Evolutionary conservation across 306 rosid genomes (phyloP).

Genomic region (Senna siamea): DNA sequence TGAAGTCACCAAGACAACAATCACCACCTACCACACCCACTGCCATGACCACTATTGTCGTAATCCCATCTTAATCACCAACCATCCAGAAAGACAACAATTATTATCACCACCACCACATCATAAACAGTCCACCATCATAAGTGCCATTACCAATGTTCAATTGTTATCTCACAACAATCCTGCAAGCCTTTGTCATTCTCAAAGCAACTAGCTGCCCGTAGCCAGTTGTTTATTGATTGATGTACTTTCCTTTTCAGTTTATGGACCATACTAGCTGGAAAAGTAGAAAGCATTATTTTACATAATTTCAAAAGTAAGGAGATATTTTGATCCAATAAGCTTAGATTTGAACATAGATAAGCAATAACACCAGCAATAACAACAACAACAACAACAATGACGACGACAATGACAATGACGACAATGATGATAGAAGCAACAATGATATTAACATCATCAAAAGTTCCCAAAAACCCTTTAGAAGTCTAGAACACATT

Average conservation of each 20-base stretch:
- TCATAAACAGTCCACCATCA: not conserved
- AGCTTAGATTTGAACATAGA: constrained; percentile 7
- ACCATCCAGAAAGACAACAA: constrained; percentile 14
- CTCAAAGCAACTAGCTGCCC: too few relatives aligned
- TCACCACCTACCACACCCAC: constrained; percentile 9
- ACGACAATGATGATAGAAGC: not conserved
- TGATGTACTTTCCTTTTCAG: not conserved
- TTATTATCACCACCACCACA: not conserved
- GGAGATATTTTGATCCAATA: constrained; percentile 15
- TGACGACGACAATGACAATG: not conserved
- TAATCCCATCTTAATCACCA: not conserved
- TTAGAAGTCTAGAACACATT: not conserved
- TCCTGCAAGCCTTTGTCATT: not conserved
- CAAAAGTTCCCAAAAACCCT: not conserved
- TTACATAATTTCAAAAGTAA: constrained; percentile 6
- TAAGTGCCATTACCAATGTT: constrained; percentile 12
- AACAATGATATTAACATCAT: not conserved
- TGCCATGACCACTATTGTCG: not conserved
- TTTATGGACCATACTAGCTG: not conserved
- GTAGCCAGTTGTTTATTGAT: not conserved
- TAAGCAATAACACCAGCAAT: not conserved
- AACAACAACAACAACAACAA: not conserved
- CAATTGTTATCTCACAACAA: constrained; percentile 12
- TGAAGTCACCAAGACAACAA: not conserved
- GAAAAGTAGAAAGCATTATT: constrained; percentile 9